Evolutionary conservation across 768 basidiomycete genomes (phyloP).

Genomic region (Leucogyrophana mollusca): DNA sequence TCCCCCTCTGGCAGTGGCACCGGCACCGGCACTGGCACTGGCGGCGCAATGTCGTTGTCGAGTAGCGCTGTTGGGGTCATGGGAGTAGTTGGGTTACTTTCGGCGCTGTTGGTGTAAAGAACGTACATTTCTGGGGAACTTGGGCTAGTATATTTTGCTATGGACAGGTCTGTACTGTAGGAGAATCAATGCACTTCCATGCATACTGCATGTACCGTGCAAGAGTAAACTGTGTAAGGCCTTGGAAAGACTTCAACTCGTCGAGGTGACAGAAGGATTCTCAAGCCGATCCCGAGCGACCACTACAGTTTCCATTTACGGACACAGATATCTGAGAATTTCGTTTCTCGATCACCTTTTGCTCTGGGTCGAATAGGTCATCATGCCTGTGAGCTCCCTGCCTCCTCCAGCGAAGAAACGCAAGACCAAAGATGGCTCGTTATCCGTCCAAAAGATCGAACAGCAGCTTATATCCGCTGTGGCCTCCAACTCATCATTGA

Average conservation of each 20-base stretch:
- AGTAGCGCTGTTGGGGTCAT: constrained; percentile 17
- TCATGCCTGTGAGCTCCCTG: constrained; percentile 41
- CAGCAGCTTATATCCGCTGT: constrained; percentile 52
- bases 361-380: neutral
- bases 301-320: constrained; percentile 9
- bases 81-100: constrained; percentile 9
- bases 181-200: no score
- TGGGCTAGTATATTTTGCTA: constrained; percentile 1
- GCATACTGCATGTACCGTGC: no score
- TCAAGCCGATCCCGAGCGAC: constrained; percentile 9
- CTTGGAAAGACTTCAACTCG: neutral
- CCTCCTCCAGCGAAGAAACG: constrained; percentile 53
- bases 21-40: constrained; percentile 16
- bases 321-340: constrained; percentile 1
- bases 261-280: constrained; percentile 2
- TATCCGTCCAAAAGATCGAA: constrained; percentile 49
- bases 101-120: constrained; percentile 16
- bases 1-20: no score
- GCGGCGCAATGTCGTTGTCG: constrained; percentile 18
- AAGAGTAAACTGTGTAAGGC: no score
- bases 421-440: constrained; percentile 31
- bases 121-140: constrained; percentile 2
- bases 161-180: no score
- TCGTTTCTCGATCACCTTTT: neutral
- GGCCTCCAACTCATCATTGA: constrained; percentile 61